Base-by-base conservation (phyloP, 2,329 filamentous ascomycete species). In the Magnaporthiopsis poae region DNA sequence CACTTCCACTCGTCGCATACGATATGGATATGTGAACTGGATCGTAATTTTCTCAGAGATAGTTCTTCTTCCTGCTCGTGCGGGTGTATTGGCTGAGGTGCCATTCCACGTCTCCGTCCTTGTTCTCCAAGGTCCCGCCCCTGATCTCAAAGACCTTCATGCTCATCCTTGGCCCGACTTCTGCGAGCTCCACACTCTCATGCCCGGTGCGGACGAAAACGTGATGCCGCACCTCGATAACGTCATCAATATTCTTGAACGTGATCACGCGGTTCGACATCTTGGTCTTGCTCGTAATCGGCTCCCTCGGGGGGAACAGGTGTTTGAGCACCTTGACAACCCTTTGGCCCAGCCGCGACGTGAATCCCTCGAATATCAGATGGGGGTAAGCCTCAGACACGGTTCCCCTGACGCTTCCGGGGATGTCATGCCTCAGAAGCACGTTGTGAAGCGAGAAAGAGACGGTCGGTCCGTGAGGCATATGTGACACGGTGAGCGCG, bases 31-130 rank as follows among this genome's bases (percentile, higher is more conserved):
- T n/a, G n/a, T 7, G 46, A 25, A 25, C 21, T n/a, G n/a, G 46
- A 11, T n/a, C 46, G 7, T 9, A 25, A 52, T 5, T 21, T 25
- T 46, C 35, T 87, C 79, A 97, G 66, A 97, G 83, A 75, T 96
- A 96, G 74, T 96, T 92, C 87, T 97, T 97, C 86, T 98, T 98
- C 79, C 88, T 88, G 72, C 90, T 89, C 18, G 94, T 98, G 71
- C 95, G 84, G 11, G 94, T 99, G 77, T 96, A 99, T 75, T 97
- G 94, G 69, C 91, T 96, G 69, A 99, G 82, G 69, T 95, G 90
- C 95, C 95, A 99, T 79, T 99, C 95, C 5, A 96, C 88, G 77
- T 99, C 95, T 4, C 94, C 94, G 71, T 96, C 91, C 77, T 96
- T 96, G 74, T 93, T 96, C 75, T 98, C 95, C 68, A 97, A 80